These are phyloP conservation scores for Rhizophagus clarus DNA, from an alignment of 192 early-diverging fungal species.

Conservation along the genomic window DNA sequence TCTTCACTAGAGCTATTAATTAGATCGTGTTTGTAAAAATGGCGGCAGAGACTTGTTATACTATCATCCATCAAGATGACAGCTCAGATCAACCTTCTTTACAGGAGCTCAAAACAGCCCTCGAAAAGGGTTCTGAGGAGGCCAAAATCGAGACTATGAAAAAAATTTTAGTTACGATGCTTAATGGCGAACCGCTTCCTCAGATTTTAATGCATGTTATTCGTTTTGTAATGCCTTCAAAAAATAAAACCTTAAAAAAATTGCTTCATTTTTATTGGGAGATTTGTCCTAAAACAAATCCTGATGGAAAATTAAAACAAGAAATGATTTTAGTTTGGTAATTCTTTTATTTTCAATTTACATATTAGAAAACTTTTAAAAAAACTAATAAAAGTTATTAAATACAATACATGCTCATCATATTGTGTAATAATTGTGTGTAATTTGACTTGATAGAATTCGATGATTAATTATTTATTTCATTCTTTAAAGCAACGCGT, in stretches of 20 bases:
- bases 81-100: constrained; percentile 67
- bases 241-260: constrained; percentile 97
- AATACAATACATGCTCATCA: background rate
- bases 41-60: constrained; percentile 61
- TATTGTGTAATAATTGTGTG: background rate
- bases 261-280: constrained; percentile 97
- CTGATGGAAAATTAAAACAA: constrained; percentile 92
- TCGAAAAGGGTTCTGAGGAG: constrained; percentile 93
- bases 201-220: constrained; percentile 97
- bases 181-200: constrained; percentile 90
- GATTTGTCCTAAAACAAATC: constrained; percentile 89
- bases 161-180: constrained; percentile 83
- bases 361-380: no score
- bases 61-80: constrained; percentile 65
- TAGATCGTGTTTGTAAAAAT: constrained; percentile 26
- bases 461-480: background rate
- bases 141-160: constrained; percentile 95
- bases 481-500: constrained; percentile 70
- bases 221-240: constrained; percentile 94
- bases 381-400: background rate
- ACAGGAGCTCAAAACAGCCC: constrained; percentile 71
- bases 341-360: constrained; percentile 6
- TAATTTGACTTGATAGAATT: background rate
- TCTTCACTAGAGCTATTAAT: background rate
- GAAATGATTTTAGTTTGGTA: constrained; percentile 96